phyloP scores from a whole-genome alignment of 331 rosid species.

The Malus hybrid region DNA sequence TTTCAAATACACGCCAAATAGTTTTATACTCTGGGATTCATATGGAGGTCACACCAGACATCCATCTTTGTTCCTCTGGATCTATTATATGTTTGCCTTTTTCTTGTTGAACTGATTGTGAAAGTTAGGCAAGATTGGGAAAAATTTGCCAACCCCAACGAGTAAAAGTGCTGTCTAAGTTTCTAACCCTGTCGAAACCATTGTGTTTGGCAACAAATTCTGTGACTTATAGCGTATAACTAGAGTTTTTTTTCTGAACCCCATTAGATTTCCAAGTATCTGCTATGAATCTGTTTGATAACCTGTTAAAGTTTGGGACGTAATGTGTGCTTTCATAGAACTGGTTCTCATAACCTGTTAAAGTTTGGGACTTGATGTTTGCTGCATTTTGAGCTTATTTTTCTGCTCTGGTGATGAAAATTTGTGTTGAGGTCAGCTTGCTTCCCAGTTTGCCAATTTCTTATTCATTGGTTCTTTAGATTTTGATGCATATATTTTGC shows the following conservation, averaged over 20 bases:
- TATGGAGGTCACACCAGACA: constrained; percentile 32
- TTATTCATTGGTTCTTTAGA: no score
- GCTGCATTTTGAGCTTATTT: no score
- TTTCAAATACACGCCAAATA: not conserved
- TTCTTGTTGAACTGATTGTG: not conserved
- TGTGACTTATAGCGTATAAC: not conserved
- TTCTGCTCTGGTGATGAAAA: no score
- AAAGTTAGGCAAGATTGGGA: not conserved
- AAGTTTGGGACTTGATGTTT: no score
- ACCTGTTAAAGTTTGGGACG: not conserved
- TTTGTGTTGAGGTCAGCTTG: no score
- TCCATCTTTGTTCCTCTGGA: constrained; percentile 28
- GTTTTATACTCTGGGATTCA: constrained; percentile 11
- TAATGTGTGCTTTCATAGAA: not conserved
- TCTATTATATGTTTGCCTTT: constrained; percentile 24
- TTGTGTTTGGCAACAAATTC: not conserved
- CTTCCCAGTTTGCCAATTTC: no score
- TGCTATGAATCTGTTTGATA: not conserved
- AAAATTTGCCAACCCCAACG: not conserved
- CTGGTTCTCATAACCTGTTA: not conserved
- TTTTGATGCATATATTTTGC: no score
- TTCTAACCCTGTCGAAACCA: not conserved
- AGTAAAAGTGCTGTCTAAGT: not conserved
- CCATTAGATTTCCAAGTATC: not conserved
- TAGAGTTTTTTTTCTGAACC: not conserved